These are phyloP conservation scores for Fusarium brachygibbosum DNA, from an alignment of 2,329 filamentous ascomycete species.

Conservation along the genomic window DNA sequence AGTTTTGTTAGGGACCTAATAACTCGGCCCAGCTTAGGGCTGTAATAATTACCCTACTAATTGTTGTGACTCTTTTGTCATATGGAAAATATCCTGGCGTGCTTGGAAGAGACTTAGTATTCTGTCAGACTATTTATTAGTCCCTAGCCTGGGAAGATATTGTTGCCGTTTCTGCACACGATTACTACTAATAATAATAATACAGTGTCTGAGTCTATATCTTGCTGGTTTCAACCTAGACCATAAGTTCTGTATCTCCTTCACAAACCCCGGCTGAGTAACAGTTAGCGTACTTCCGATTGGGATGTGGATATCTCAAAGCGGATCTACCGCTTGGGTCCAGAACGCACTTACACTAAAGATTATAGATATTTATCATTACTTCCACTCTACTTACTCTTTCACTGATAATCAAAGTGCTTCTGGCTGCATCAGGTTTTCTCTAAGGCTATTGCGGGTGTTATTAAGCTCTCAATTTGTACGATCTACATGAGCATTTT, in stretches of 20 bases:
- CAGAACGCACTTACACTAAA: neutral
- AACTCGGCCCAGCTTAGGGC: conserved; percentile 13
- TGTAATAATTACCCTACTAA: neutral
- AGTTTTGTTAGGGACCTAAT: conserved; percentile 7
- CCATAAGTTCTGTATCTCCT: neutral
- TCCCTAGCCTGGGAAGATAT: neutral
- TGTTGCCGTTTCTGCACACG: neutral
- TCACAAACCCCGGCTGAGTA: neutral
- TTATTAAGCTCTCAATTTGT: conserved; percentile 10
- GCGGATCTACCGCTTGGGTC: conserved; percentile 5
- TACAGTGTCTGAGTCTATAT: neutral
- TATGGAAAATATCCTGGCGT: conserved; percentile 11
- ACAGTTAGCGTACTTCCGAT: conserved; percentile 3
- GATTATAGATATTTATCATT: neutral
- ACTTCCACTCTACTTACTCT: neutral
- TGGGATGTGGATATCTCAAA: conserved; percentile 17
- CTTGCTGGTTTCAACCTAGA: conserved; percentile 13
- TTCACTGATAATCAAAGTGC: neutral
- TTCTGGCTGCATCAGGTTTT: conserved; percentile 20
- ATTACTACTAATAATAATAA: neutral
- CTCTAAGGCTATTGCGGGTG: neutral
- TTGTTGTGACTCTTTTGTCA: neutral
- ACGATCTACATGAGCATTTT: conserved; percentile 12
- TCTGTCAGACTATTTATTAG: neutral
- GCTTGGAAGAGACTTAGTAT: neutral